Evolutionary conservation across 495 filamentous ascomycete genomes (phyloP), one percentile per base, ranked within the genome.

Genomic region (Penicillium cosmopolitanum): DNA sequence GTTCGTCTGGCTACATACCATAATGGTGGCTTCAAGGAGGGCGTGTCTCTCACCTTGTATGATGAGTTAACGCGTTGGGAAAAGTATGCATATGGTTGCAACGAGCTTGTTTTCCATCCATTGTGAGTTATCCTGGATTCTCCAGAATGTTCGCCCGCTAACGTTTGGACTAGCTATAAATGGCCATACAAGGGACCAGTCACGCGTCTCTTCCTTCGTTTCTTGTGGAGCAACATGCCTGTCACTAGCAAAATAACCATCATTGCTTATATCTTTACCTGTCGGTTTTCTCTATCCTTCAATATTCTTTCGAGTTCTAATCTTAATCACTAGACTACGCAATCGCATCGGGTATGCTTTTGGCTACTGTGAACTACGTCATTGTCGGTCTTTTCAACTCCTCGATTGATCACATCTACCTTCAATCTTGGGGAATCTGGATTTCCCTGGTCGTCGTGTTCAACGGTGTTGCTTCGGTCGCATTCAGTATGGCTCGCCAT

Each of bases 231-330:
- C 67, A 85, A 85, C 71, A 92, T 92, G 66, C 88, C 87, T 5
- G 80, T 93, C 62, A 88, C 89, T 8, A 88, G 86, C 56, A 93
- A 93, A 74, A 75, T 93, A 66, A 92, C 90, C 34, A 89, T 93
- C 63, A 76, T 92, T 61, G 89, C 89, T 0, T 93, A 93, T 68
- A 90, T 31, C 5, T 31, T 31, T 1, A 31, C 28, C 28, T 31
- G 28, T 31, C 6, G 8, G 28, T 31, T 31, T 8, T 2, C 4
- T 31, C 28, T 31, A 31, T 31, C 28, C 28, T 6, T 31, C 8
- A 9, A 31, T 31, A 31, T 31, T 31, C 0, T 9, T 31, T 9
- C 28, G 1, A 4, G 8, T 31, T 8, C 8, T 31, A 31, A 93
- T 60, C 89, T 88, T n/a, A 92, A 90, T 31, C 21, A 1, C 25